Evolutionary conservation across 2,329 filamentous ascomycete species (phyloP), one percentile per base, ranked within the genome.

Genomic region (Aspergillus neotritici): DNA sequence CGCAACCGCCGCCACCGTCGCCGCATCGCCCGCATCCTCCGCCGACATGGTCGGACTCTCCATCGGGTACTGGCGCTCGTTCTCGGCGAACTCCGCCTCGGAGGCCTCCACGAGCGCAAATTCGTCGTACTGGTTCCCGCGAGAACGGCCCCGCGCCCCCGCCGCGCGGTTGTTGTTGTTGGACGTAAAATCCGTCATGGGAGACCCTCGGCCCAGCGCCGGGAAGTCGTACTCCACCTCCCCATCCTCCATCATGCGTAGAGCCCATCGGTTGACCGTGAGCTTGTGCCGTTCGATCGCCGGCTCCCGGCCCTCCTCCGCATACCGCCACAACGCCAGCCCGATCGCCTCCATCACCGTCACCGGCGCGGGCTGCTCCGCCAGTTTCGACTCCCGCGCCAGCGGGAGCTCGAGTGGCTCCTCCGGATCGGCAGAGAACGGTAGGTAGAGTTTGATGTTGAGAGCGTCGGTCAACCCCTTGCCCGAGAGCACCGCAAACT

Each of bases 181-280:
- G 2, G 78, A 82, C 0, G 80, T 82, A 54, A 84, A 84, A 54
- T 83, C 80, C 3, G 74, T 72, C 41, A 83, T 72, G 1, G 78
- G 74, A 50, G 76, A 72, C 15, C 73, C 77, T 29, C 79, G 71
- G 8, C 69, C 72, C 28, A 84, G 63, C 1, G 80, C 72, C 5
- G 80, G 79, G 49, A 84, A 84, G 54, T 84, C 80, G 54, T 78
- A 80, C 46, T 84, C 80, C 3, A 84, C 76, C 54, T 84, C 80
- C 5, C 78, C 80, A 52, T 83, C 80, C 52, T 84, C 80, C 7
- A 82, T 78, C 75, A 84, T 83, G n/a, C 80, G 72, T 41, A 84
- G 63, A 17, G 78, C 77, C 80, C 80, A 84, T 46, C 72, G 69
- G 52, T 83, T 83, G 46, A 83, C 76, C 42, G 76, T 79, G 41